A percentile compares a stretch with the other conserved stretches of the same genome.
Evolutionary conservation across 2,329 filamentous ascomycete genomes (phyloP).

Genomic region (Ascosphaera apis): DNA sequence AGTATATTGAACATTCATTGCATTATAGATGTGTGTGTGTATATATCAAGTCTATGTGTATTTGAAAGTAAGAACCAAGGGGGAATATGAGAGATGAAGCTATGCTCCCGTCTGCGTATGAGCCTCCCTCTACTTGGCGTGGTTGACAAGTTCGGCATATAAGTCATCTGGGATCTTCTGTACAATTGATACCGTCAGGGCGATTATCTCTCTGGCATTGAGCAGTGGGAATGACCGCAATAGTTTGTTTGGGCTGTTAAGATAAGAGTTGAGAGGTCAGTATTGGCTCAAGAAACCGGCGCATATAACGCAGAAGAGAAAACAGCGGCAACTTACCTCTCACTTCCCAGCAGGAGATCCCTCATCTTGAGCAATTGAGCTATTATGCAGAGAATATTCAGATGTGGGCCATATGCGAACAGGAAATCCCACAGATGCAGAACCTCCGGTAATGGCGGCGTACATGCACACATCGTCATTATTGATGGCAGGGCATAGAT

Average conservation of each 20-base stretch:
- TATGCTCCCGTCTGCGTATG: too few species aligned
- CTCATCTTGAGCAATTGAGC: conserved; percentile 79
- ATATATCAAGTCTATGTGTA: too few species aligned
- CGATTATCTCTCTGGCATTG: conserved; percentile 63
- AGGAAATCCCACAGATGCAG: conserved; percentile 89
- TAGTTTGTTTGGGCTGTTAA: conserved; percentile 62
- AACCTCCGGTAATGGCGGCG: conserved; percentile 81
- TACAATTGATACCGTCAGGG: conserved; percentile 63
- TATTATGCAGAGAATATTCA: conserved; percentile 92
- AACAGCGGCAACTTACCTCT: conserved; percentile 36
- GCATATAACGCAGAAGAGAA: conserved; percentile 1
- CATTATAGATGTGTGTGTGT: too few species aligned
- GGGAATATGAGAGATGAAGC: too few species aligned
- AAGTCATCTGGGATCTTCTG: conserved; percentile 77
- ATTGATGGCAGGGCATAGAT: conserved; percentile 95
- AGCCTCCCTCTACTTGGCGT: conserved; percentile 41
- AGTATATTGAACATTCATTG: too few species aligned
- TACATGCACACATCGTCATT: conserved; percentile 83
- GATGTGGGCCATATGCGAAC: conserved; percentile 81
- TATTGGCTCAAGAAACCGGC: conserved; percentile 4
- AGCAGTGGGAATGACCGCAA: conserved; percentile 70
- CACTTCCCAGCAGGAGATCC: conserved; percentile 58
- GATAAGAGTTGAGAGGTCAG: conserved; percentile 1
- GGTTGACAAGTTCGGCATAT: conserved; percentile 70
- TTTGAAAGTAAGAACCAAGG: too few species aligned